Base-by-base conservation (phyloP, 1,284 basidiomycete species). In the Ustilago tritici region DNA sequence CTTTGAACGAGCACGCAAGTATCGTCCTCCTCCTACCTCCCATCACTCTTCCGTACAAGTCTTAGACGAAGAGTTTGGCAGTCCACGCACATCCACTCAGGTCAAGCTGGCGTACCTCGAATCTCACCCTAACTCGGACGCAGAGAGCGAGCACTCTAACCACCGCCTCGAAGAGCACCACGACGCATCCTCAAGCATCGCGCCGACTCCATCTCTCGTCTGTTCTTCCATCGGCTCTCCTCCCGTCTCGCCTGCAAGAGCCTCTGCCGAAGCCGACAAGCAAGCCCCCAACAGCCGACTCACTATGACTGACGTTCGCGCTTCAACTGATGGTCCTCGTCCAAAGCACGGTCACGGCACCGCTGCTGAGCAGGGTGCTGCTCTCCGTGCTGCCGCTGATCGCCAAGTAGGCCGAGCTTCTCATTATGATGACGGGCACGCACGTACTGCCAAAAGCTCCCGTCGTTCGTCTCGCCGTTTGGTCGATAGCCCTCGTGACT, bases 101-200 rank as follows among this genome's bases (percentile, higher is more conserved):
- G 76, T 78, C 65, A 78, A 78, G 65, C 67, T 65, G 38, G 76
- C 76, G 9, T 78, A 74, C 54, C 76, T 78, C 67, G 65, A 67
- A 17, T 78, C 76, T 49, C 76, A 74, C 46, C 61, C 70, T 36
- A 64, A 70, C 52, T 64, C 70, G 32, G 65, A 68, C 65, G 62
- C 46, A 31, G 71, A 65, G 23, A 65, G 67, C 41, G 14, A 36
- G 15, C 34, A 46, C 17, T 66, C 53, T 2, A 34, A 41, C 3
- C 32, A 41, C 14, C 40, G n/a, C 50, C n/a, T 46, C 15, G 40
- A 62, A 14, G 28, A 8, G 34, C 50, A 60, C 50, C 34, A 65
- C 23, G 10, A 59, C 38, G 60, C 52, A 19, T 46, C 43, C 2
- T 55, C 63, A 3, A 61, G 58, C 41, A 32, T 31, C 14, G 59